Conservation (phyloP, 768 basidiomycete species). For the Lyophyllum decastes region DNA sequence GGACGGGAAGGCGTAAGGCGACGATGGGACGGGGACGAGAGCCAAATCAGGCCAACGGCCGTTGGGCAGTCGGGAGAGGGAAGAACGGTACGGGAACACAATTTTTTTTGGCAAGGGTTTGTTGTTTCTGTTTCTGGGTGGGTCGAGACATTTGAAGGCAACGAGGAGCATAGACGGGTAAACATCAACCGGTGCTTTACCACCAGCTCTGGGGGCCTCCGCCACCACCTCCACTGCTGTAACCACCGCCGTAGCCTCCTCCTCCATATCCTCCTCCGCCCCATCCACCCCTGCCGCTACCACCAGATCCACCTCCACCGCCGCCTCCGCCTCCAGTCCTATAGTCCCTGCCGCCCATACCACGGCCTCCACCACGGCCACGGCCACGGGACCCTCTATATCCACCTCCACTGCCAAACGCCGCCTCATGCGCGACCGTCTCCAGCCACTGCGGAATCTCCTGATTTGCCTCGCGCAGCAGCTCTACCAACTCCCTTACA, state of each 20-base stretch:
- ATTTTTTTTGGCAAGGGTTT: constrained; percentile 27
- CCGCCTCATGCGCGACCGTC: constrained; percentile 77
- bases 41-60: neutral
- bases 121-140: constrained; percentile 33
- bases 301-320: constrained; percentile 27
- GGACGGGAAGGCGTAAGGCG: no score
- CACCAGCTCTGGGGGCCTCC: constrained; percentile 39
- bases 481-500: constrained; percentile 87
- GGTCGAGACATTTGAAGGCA: constrained; percentile 1
- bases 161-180: neutral
- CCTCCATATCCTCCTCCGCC: constrained; percentile 29
- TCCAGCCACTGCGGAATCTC: constrained; percentile 93
- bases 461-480: constrained; percentile 95
- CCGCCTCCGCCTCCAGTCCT: constrained; percentile 40
- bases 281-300: constrained; percentile 12
- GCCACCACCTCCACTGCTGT: constrained; percentile 32
- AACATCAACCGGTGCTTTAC: constrained; percentile 29
- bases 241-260: constrained; percentile 27
- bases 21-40: no score
- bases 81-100: neutral
- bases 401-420: constrained; percentile 64
- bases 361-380: constrained; percentile 52
- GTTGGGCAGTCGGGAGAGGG: neutral
- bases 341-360: constrained; percentile 48
- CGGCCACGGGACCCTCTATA: constrained; percentile 57